These are phyloP conservation scores for Chaetomium tenue DNA, from an alignment of 495 filamentous ascomycete species.

Conservation along the genomic window DNA sequence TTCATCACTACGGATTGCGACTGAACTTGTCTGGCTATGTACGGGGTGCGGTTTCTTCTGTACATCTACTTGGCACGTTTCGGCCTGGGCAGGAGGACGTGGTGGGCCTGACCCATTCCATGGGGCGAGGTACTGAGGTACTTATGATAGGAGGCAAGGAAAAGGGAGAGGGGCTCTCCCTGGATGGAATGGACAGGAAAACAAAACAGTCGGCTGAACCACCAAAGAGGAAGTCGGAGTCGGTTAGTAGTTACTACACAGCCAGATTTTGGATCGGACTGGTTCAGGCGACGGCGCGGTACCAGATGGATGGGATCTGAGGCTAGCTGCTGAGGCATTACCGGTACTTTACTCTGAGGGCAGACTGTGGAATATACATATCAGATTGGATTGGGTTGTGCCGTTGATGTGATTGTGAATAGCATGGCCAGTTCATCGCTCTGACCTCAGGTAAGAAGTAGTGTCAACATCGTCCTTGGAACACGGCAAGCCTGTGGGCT, in stretches of 20 bases:
- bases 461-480: too few species aligned
- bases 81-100: background rate
- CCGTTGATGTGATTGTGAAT: background rate
- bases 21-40: background rate
- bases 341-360: background rate
- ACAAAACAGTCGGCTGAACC: background rate
- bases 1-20: background rate
- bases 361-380: conserved; percentile 2
- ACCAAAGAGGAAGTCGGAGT: conserved; percentile 2
- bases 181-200: background rate
- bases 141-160: background rate
- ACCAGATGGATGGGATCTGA: background rate
- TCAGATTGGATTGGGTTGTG: conserved; percentile 1
- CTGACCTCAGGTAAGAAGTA: too few species aligned
- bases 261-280: conserved; percentile 2
- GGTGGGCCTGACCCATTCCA: background rate
- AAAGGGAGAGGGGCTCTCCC: background rate
- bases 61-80: background rate
- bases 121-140: background rate
- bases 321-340: background rate
- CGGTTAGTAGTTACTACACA: background rate
- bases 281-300: background rate
- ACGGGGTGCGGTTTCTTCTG: conserved; percentile 7
- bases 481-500: too few species aligned
- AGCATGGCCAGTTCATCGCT: too few species aligned